phyloP scores from a whole-genome alignment of 805 yeast species.

The Candida manassasensis region DNA sequence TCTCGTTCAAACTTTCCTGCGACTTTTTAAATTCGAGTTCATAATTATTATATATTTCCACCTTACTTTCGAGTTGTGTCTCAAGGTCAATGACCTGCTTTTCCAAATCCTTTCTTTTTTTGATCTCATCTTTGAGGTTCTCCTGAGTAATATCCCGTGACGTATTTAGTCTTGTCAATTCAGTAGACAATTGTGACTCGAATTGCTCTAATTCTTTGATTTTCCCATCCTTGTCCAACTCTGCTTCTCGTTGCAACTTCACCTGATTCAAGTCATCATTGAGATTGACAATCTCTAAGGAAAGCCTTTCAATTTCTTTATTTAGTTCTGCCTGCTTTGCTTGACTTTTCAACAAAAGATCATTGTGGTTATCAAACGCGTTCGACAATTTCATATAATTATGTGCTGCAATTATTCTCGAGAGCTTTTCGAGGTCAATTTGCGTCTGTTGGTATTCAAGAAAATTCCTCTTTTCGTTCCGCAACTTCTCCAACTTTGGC shows the following conservation, averaged over 20 bases:
- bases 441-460: conserved; percentile 84
- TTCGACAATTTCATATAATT: conserved; percentile 49
- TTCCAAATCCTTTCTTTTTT: conserved; percentile 28
- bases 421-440: conserved; percentile 69
- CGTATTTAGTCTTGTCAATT: conserved; percentile 64
- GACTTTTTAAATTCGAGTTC: conserved; percentile 44
- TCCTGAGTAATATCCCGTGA: conserved; percentile 53
- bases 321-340: conserved; percentile 37
- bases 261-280: conserved; percentile 56
- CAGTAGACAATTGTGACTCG: conserved; percentile 56
- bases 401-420: conserved; percentile 72
- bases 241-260: conserved; percentile 49
- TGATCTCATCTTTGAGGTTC: conserved; percentile 51
- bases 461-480: conserved; percentile 76
- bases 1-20: conserved; percentile 37
- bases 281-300: conserved; percentile 53
- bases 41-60: conserved; percentile 31
- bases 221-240: conserved; percentile 55
- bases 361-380: conserved; percentile 41
- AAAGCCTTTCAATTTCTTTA: conserved; percentile 40
- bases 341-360: conserved; percentile 39
- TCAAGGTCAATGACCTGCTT: conserved; percentile 30
- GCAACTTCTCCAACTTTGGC: conserved; percentile 78
- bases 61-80: conserved; percentile 27
- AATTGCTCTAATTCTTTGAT: conserved; percentile 54